A percentile compares a stretch with the other conserved stretches of the same genome.
Evolutionary conservation across 1,284 basidiomycete genomes (phyloP).

Genomic region (Porogramme epimiltina): DNA sequence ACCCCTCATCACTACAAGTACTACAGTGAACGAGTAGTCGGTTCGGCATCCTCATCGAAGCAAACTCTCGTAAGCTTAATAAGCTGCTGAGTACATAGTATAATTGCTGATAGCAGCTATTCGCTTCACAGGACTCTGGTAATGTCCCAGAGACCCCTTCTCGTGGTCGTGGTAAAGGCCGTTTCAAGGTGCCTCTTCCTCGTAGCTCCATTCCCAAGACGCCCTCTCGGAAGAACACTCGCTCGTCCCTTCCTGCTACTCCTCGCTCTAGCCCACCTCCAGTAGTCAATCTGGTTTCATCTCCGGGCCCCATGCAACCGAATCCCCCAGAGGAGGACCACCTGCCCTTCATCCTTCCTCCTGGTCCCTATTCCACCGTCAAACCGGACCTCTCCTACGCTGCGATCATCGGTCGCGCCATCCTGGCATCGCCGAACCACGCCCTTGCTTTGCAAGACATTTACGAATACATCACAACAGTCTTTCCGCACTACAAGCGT

Average conservation of each 20-base stretch:
- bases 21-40: slow-evolving; percentile 33
- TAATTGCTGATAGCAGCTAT: no score
- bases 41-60: slow-evolving; percentile 28
- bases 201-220: slow-evolving; percentile 18
- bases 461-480: slow-evolving; percentile 93
- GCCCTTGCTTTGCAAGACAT: slow-evolving; percentile 93
- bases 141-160: slow-evolving; percentile 23
- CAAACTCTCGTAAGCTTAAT: slow-evolving; percentile 16
- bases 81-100: neutral
- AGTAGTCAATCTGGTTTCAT: slow-evolving; percentile 73
- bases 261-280: slow-evolving; percentile 51
- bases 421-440: slow-evolving; percentile 82
- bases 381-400: slow-evolving; percentile 92
- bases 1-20: slow-evolving; percentile 36
- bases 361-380: slow-evolving; percentile 76
- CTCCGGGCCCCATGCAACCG: slow-evolving; percentile 71
- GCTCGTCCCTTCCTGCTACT: slow-evolving; percentile 49
- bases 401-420: slow-evolving; percentile 93
- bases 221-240: slow-evolving; percentile 28
- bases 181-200: slow-evolving; percentile 21
- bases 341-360: slow-evolving; percentile 74
- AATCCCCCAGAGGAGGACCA: slow-evolving; percentile 61
- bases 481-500: slow-evolving; percentile 91
- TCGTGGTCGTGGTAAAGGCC: slow-evolving; percentile 8
- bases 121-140: slow-evolving; percentile 16